Percentiles rank a stretch among this genome's conserved stretches.
Evolutionary conservation across 441 rosid species (phyloP).

Genomic region (Adansonia madagascariensis): DNA sequence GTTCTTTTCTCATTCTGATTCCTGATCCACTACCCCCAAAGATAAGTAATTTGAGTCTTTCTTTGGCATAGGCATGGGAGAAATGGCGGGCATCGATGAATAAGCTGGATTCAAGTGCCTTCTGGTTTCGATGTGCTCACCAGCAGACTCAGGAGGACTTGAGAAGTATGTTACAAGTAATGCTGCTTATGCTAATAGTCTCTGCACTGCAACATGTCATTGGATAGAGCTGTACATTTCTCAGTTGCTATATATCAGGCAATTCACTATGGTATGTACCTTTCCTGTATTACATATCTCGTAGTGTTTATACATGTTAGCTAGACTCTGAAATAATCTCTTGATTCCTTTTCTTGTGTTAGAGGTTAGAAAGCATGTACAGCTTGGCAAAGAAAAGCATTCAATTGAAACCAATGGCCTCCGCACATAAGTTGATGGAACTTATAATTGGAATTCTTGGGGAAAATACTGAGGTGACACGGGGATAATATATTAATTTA

Average conservation of each 20-base stretch:
- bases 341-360: constrained; percentile 32
- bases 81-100: constrained; percentile 85
- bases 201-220: constrained; percentile 57
- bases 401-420: constrained; percentile 63
- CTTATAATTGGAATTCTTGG: constrained; percentile 79
- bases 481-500: constrained; percentile 1
- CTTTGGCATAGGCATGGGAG: constrained; percentile 68
- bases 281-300: not conserved
- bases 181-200: constrained; percentile 66
- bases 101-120: constrained; percentile 82
- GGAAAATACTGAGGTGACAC: constrained; percentile 80
- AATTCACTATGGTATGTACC: constrained; percentile 70
- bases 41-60: constrained; percentile 26
- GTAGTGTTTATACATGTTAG: not conserved
- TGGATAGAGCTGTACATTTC: constrained; percentile 84
- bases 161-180: constrained; percentile 78
- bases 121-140: constrained; percentile 87
- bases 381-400: constrained; percentile 79
- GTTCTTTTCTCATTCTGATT: constrained; percentile 2
- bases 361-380: constrained; percentile 92
- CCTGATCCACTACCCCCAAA: constrained; percentile 16
- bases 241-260: constrained; percentile 76
- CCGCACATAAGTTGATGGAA: constrained; percentile 67
- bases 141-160: constrained; percentile 77
- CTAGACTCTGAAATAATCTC: constrained; percentile 20